Base-by-base conservation (phyloP, 306 rosid genomes). In the Boehmeria nivea region DNA sequence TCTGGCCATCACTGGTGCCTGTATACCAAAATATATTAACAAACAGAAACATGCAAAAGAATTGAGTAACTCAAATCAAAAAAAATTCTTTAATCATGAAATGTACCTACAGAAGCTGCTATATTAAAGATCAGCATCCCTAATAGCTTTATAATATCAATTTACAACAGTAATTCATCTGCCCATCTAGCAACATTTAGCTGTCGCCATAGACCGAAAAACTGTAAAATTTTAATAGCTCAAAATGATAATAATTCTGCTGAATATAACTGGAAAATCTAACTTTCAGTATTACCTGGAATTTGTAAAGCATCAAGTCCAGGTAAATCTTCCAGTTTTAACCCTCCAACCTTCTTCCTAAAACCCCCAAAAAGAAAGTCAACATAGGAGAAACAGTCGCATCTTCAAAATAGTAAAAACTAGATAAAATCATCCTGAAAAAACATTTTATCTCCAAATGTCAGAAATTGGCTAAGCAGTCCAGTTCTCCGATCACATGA, bases 1-100 rank as follows among this genome's bases (percentile, higher is more conserved):
- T 90, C 79, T 91, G 98, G 49, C 95, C 98, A 51, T 87, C 84
- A 71, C 79, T 80, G 55, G 91, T 74, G 77, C 98, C 98, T 91
- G 94, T 72, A 59, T 39, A 68, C 51, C 49, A 68, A 16, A 69
- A 59, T 37, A 12, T 45, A 57, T 25, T 8, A 46, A 14, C 16
- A 34, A 18, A 43, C 24, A 54, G 34, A 43, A 27, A 34, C 34
- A 33, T 16, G 64, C 16, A 15, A 26, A 33, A 31, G 11, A 19
- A 18, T 1, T 19, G 11, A 17, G 42, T 12, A 1, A 42, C 34
- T 45, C n/a, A 66, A 18, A 14, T 56, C 19, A 28, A 24, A 37
- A 24, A 31, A 57, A 57, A 56, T 45, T 61, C 25, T 15, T 12
- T 11, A 16, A 18, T 6, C 27, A 69, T 31, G 43, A 57, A 73